These are phyloP conservation scores for Pythium graminicola DNA, from an alignment of 352 stramenopile species.

Conservation along the genomic window DNA sequence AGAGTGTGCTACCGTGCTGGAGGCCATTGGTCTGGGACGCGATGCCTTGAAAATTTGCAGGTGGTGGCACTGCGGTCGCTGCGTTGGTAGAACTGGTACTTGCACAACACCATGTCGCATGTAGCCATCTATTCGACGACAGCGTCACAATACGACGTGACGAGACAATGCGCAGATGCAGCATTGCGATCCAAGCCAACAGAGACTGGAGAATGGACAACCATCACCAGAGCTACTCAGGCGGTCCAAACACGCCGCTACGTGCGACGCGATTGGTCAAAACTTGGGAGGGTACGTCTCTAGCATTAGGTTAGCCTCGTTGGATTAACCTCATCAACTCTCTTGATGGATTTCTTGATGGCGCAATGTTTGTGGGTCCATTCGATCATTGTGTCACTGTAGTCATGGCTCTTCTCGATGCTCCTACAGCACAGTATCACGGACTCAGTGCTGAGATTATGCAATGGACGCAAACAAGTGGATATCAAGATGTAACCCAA, in stretches of 20 bases:
- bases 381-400: too few species aligned
- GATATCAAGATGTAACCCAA: too few species aligned
- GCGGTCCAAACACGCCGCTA: constrained; percentile 1
- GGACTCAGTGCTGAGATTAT: too few species aligned
- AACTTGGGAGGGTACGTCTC: not conserved
- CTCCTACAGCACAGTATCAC: too few species aligned
- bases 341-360: too few species aligned
- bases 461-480: too few species aligned
- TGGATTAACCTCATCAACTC: too few species aligned
- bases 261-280: not conserved
- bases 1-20: constrained; percentile 32
- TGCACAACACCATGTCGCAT: not conserved
- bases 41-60: constrained; percentile 17
- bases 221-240: not conserved
- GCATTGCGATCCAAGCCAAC: constrained; percentile 1
- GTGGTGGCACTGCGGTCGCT: constrained; percentile 3
- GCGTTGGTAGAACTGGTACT: constrained; percentile 2
- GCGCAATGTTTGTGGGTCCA: too few species aligned
- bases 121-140: constrained; percentile 10
- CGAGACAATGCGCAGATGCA: constrained; percentile 5
- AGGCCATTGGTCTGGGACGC: constrained; percentile 34
- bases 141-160: constrained; percentile 2
- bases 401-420: too few species aligned
- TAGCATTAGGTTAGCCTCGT: not conserved
- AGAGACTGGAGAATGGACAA: too few species aligned